phyloP scores from a whole-genome alignment of 2,329 filamentous ascomycete species.

The Colletotrichum nymphaeae region DNA sequence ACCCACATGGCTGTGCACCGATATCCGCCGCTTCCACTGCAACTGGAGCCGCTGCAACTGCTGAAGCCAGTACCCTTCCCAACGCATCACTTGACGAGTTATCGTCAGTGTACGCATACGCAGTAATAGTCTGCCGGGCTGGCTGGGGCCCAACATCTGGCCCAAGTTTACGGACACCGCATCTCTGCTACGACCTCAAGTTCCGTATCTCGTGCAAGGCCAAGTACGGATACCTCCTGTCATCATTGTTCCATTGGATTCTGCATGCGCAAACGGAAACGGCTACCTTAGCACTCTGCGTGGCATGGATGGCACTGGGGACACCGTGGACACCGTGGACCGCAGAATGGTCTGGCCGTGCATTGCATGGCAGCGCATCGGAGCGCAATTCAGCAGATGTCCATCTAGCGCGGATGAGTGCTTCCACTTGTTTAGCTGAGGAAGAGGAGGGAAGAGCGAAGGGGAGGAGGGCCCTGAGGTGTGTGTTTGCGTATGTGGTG shows the following conservation, averaged over 20 bases:
- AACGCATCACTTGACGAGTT: neutral
- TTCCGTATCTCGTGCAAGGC: neutral
- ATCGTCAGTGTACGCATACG: neutral
- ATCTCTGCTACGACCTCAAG: neutral
- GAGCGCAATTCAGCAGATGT: slow-evolving; percentile 18
- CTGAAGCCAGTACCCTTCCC: neutral
- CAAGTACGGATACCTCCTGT: slow-evolving; percentile 8
- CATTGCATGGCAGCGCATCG: slow-evolving; percentile 28
- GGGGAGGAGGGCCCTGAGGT: neutral
- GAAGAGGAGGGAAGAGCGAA: too few species aligned
- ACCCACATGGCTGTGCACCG: slow-evolving; percentile 15
- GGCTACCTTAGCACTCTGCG: slow-evolving; percentile 24
- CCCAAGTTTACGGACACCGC: slow-evolving; percentile 5
- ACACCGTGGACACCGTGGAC: slow-evolving; percentile 26
- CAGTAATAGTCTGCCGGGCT: neutral
- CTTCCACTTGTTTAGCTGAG: neutral
- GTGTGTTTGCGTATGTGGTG: neutral
- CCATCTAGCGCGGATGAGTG: neutral
- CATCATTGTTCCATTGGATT: slow-evolving; percentile 23
- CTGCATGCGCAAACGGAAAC: slow-evolving; percentile 32
- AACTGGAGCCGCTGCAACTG: neutral
- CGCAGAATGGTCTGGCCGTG: slow-evolving; percentile 31
- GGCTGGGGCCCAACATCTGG: slow-evolving; percentile 1
- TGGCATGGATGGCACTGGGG: slow-evolving; percentile 21
- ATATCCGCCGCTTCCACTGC: slow-evolving; percentile 1